phyloP scores from a whole-genome alignment of 1,284 basidiomycete genomes.

The Apiotrichum porosum region DNA sequence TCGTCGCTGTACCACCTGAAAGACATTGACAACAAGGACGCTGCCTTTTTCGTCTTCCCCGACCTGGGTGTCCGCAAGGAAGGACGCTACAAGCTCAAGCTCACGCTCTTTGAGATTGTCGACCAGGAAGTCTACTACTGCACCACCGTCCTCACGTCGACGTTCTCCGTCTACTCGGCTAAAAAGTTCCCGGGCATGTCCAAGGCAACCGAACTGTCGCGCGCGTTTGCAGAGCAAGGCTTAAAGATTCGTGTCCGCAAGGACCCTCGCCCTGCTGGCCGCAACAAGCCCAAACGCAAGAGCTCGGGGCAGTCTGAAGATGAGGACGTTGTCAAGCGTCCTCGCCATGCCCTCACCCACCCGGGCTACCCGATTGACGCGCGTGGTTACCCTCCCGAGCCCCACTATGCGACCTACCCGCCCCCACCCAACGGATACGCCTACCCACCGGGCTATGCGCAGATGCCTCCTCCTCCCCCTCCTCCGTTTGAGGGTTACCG shows the following conservation, averaged over 20 bases:
- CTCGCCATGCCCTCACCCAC: constrained; percentile 4
- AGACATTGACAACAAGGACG: constrained; percentile 79
- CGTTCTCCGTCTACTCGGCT: constrained; percentile 81
- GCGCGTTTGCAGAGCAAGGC: constrained; percentile 82
- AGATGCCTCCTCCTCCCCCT: constrained; percentile 13
- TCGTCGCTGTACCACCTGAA: constrained; percentile 92
- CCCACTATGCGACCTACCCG: constrained; percentile 12
- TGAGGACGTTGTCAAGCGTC: constrained; percentile 11
- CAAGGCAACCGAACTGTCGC: constrained; percentile 84
- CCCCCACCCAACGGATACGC: constrained; percentile 7
- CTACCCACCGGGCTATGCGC: constrained; percentile 6
- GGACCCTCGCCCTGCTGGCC: constrained; percentile 52
- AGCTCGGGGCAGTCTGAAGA: constrained; percentile 15
- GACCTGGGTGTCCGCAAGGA: constrained; percentile 84
- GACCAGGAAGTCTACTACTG: constrained; percentile 79
- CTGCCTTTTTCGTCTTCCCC: constrained; percentile 86
- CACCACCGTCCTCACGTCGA: constrained; percentile 76
- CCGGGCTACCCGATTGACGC: constrained; percentile 6
- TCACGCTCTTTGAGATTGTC: constrained; percentile 88
- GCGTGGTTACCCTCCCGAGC: constrained; percentile 10
- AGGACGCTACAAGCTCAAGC: constrained; percentile 78
- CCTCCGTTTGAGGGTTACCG: constrained; percentile 12
- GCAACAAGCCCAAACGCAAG: constrained; percentile 19
- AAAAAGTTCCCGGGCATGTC: constrained; percentile 87
- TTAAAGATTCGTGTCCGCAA: constrained; percentile 89